These are phyloP conservation scores for Vicia sativa DNA, from an alignment of 306 rosid genomes.

Conservation along the genomic window DNA sequence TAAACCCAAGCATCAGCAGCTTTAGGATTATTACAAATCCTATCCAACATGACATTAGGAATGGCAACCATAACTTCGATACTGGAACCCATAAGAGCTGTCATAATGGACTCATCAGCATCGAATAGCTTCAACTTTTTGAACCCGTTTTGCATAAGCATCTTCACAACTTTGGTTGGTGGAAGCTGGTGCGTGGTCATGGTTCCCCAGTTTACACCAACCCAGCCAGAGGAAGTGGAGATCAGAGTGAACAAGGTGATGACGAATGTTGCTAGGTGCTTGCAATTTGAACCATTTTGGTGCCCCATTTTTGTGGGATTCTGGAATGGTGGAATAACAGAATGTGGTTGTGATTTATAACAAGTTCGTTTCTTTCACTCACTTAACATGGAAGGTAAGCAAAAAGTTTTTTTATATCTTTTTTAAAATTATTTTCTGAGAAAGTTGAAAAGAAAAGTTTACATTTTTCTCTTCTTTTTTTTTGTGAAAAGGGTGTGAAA, in stretches of 20 bases:
- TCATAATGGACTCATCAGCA: conserved; percentile 71
- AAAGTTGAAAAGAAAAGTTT: not conserved
- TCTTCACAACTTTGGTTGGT: conserved; percentile 60
- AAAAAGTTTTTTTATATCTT: not conserved
- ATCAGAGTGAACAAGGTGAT: conserved; percentile 35
- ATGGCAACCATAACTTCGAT: conserved; percentile 83
- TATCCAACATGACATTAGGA: conserved; percentile 70
- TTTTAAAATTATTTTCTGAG: not conserved
- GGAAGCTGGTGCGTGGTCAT: conserved; percentile 66
- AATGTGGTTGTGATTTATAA: no score
- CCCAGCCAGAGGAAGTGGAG: conserved; percentile 41
- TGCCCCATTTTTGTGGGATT: conserved; percentile 40
- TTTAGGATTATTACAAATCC: conserved; percentile 51
- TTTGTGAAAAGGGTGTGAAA: not conserved
- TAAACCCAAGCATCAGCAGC: conserved; percentile 75
- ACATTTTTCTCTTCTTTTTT: not conserved
- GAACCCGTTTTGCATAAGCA: conserved; percentile 73
- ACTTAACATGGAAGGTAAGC: conserved; percentile 50
- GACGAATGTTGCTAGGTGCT: conserved; percentile 23
- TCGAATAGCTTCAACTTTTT: conserved; percentile 68
- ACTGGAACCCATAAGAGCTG: conserved; percentile 56
- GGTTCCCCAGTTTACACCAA: conserved; percentile 95
- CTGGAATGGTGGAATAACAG: conserved; percentile 18
- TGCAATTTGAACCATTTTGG: conserved; percentile 12
- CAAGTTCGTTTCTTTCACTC: conserved; percentile 29